Evolutionary conservation across 306 rosid species (phyloP), one percentile per base, ranked within the genome.

Genomic region (Cicer arietinum): DNA sequence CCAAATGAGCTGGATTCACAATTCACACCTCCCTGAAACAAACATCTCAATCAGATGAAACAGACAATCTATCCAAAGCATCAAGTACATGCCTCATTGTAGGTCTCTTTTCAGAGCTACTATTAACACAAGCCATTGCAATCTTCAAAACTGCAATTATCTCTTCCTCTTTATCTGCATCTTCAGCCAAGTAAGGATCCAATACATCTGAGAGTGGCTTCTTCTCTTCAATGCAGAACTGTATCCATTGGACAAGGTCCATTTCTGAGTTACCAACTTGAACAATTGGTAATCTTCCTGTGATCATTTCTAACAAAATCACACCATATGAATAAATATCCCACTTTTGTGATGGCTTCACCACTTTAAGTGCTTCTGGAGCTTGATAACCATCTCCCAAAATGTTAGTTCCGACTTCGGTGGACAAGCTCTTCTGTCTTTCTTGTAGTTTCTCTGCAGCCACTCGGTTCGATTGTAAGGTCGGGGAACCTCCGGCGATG

Each of bases 261-360:
- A 92, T 89, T 80, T 94, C 98, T 22, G 93, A 84, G 71, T 83
- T 77, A 45, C 94, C 96, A 47, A 88, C 89, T 50, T 82, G 94
- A 63, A 91, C 86, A 42, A 94, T 76, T 0, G 98, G 91, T 76
- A 90, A 79, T 80, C 95, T 80, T 69, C 96, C 99, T 0, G 96
- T 87, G 72, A 94, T 90, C 87, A 94, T 88, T 76, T 90, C 97
- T 8, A 94, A 88, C 71, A 94, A 82, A 67, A 92, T 89, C 84
- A 92, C 99, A 18, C 99, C 99, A 30, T 84, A 94, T 7, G 99
- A 92, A 78, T 92, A 94, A 45, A 89, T 91, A 62, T 94, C 99
- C 99, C 96, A 94, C 81, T 94, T 94, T 87, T 94, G 99, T 0
- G 99, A 94, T 68, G 99, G 99, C 79, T 94, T 94, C 85, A 94